These are phyloP conservation scores for Phyllostachys edulis DNA, from an alignment of 176 grass and related monocot genomes.

Conservation along the genomic window DNA sequence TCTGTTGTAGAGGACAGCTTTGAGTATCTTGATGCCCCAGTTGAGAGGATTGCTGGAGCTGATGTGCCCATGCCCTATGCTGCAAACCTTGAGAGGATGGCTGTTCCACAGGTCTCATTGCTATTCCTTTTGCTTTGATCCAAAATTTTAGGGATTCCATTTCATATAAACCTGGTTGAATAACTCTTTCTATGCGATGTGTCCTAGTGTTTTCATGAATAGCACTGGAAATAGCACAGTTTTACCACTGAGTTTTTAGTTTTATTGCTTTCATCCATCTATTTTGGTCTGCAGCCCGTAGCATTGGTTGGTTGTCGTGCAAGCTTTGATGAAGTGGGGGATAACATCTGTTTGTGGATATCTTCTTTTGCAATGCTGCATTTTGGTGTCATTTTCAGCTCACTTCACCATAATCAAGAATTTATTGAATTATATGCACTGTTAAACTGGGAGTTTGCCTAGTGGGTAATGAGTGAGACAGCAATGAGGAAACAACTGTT, in stretches of 20 bases:
- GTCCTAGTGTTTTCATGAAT: neutral
- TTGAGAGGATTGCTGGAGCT: conserved; percentile 91
- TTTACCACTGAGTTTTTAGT: neutral
- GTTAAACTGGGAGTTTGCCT: neutral
- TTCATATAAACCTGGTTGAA: neutral
- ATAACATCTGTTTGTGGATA: neutral
- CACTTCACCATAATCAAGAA: neutral
- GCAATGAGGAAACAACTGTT: neutral
- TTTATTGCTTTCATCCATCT: conserved; percentile 16
- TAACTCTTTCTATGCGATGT: neutral
- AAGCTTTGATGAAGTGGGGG: neutral
- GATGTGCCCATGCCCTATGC: conserved; percentile 95
- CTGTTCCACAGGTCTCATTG: conserved; percentile 35
- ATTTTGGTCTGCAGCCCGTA: neutral
- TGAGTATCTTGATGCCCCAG: conserved; percentile 90
- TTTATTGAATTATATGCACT: neutral
- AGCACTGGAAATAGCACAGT: conserved; percentile 18
- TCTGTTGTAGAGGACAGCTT: conserved; percentile 93
- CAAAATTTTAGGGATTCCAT: conserved; percentile 7
- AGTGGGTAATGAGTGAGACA: neutral
- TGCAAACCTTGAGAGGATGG: conserved; percentile 94
- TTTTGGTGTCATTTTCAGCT: neutral
- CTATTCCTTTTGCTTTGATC: conserved; percentile 6
- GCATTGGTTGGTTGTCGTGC: neutral
- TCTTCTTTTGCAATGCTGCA: neutral